A percentile compares a stretch with the other conserved stretches of the same genome.
phyloP scores from a whole-genome alignment of 1,284 basidiomycete genomes.

The Coriolopsis trogii region DNA sequence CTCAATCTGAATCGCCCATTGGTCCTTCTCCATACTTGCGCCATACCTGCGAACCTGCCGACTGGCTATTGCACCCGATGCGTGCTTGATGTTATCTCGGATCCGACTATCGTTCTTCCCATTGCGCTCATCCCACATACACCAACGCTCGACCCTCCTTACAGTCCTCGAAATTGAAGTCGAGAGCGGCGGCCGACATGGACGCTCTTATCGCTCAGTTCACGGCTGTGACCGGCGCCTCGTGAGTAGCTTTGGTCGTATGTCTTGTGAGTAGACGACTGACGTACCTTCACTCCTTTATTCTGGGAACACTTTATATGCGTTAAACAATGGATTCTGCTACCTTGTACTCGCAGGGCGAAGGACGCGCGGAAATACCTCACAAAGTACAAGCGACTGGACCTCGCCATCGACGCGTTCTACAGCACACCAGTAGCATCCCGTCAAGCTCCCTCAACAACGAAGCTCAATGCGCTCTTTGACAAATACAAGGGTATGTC shows the following conservation, averaged over 20 bases:
- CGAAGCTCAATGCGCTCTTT: conserved; percentile 68
- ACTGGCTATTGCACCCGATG: conserved; percentile 1
- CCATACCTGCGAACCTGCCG: neutral
- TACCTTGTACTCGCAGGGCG: conserved; percentile 36
- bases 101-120: neutral
- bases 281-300: neutral
- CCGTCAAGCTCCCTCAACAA: conserved; percentile 47
- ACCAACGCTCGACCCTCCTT: neutral
- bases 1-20: neutral
- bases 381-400: conserved; percentile 71
- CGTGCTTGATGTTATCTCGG: conserved; percentile 2
- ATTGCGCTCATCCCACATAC: neutral
- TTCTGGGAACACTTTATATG: conserved; percentile 17
- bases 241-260: conserved; percentile 52
- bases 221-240: conserved; percentile 63
- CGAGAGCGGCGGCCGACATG: conserved; percentile 32
- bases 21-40: neutral
- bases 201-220: conserved; percentile 63
- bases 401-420: conserved; percentile 77
- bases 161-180: neutral
- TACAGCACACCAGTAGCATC: conserved; percentile 49
- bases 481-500: conserved; percentile 78
- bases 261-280: neutral
- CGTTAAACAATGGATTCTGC: neutral
- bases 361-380: conserved; percentile 76